These are phyloP conservation scores for Penicillium salamii DNA, from an alignment of 495 filamentous ascomycete species.

Conservation along the genomic window DNA sequence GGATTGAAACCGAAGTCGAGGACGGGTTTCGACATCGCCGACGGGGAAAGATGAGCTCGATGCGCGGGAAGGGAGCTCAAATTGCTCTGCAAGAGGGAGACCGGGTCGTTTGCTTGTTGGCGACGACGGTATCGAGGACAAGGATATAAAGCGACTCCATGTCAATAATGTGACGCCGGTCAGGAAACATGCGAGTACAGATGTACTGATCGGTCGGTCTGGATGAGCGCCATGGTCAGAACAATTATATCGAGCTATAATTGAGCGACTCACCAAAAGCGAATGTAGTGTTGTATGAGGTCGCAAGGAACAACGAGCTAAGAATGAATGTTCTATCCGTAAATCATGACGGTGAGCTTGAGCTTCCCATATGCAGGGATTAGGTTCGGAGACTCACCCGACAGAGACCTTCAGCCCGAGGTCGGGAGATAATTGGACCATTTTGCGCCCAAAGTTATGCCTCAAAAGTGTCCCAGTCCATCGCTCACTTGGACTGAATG, in stretches of 20 bases:
- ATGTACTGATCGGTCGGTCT: constrained; percentile 44
- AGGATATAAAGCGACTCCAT: constrained; percentile 28
- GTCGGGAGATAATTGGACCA: constrained; percentile 35
- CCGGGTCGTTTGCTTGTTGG: constrained; percentile 16
- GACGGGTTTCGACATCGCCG: constrained; percentile 6
- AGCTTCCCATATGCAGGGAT: background rate
- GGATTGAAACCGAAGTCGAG: constrained; percentile 4
- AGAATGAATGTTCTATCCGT: constrained; percentile 33
- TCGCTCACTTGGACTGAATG: constrained; percentile 6
- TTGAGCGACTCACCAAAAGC: constrained; percentile 39
- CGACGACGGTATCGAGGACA: constrained; percentile 13
- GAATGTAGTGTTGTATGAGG: constrained; percentile 38
- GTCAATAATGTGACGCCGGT: constrained; percentile 31
- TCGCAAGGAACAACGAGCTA: constrained; percentile 32
- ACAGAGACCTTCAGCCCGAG: constrained; percentile 35
- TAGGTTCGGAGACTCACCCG: constrained; percentile 28
- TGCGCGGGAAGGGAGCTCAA: constrained; percentile 15
- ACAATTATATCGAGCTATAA: background rate
- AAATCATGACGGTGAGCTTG: constrained; percentile 11
- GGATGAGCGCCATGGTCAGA: constrained; percentile 8
- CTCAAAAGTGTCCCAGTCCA: constrained; percentile 7
- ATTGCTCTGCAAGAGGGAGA: constrained; percentile 19
- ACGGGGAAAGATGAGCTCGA: constrained; percentile 13
- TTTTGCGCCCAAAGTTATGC: constrained; percentile 18
- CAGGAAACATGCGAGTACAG: constrained; percentile 35